Evolutionary conservation across 208 protist genomes (phyloP), one percentile per base, ranked within the genome.

Genomic region (Acanthamoeba culbertsoni): DNA sequence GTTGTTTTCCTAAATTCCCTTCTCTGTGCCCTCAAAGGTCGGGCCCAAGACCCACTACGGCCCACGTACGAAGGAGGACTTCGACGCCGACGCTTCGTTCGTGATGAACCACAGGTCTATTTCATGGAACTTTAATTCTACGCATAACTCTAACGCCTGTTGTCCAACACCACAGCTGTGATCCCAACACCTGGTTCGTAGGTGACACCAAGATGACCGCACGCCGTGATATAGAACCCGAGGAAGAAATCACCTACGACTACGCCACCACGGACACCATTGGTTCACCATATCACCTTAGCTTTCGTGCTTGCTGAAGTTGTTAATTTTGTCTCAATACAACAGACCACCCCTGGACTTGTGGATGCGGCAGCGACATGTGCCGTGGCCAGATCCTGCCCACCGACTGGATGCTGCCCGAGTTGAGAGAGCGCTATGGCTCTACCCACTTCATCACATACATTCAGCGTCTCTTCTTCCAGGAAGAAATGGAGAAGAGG

Each of bases 191-290:
- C 62, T 93, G 88, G 88, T 93, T 93, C 68, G 46, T 93, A 8
- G 88, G 65, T 10, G 88, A 93, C 45, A 82, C 57, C 53, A 93
- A 75, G 63, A 93, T 93, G 88, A 63, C 37, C 31, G 88, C 88
- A 23, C 57, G 63, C 43, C 40, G 68, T n/a, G 88, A 93, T 28
- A 93, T 93, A 35, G 63, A 93, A 48, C 63, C 88, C 33, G 88
- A 82, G 68, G 88, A 93, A 63, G 88, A 93, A 37, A 35, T 93
- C 63, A 93, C 88, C 43, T 93, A 93, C 63, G 88, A 93, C 63
- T 93, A 93, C 46, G 88, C 88, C 43, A 93, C 88, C 68, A 84
- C 63, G 10, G 88, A 93, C 23, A 91, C 43, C 62, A 28, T 91
- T 35, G 84, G 84, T 90, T 37, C 26, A 43, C n/a, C 35, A 6